Evolutionary conservation across 2,329 filamentous ascomycete species (phyloP), one percentile per base, ranked within the genome.

Genomic region (Trichoderma sp.): DNA sequence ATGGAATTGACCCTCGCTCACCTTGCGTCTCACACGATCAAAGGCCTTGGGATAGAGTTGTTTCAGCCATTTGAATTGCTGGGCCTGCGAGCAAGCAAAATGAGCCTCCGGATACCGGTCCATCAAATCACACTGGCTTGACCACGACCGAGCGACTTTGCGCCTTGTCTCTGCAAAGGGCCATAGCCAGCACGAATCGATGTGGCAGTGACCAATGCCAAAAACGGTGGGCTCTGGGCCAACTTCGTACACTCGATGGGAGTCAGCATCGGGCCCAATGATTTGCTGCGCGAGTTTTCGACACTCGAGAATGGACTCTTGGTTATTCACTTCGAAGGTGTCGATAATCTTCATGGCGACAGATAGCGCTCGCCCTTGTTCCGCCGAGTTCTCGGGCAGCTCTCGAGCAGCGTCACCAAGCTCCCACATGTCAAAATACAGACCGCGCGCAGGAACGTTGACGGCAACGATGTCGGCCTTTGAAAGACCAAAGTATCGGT

Each of bases 121-220:
- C 87, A 99, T 94, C 77, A 99, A 84, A 78, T 97, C 92, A 81
- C 95, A 97, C 81, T 99, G 96, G 80, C 94, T 98, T 1, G 94
- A 95, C 96, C 96, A 99, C 11, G 95, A 98, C 60, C 96, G 90
- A 24, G 92, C 95, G 34, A 98, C 92, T 84, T 99, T 99, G 78
- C 96, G 92, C 84, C 97, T 98, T 0, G 96, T 98, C 84, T 99
- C 96, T 11, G 92, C 96, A 89, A 94, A 99, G 0, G 96, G 96
- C 96, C 96, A 99, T 43, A 99, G 86, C 96, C 96, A 99, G 82
- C 95, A 98, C 32, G 92, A 97, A 82, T 98, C 96, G 76, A 99
- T 99, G 81, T 99, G 96, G 77, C 96, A 99, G 81, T 99, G 94
- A 0, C 96, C 96, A 75, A 98, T 95, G 43, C 90, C 95, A 76